phyloP scores from a whole-genome alignment of 139 green algal genomes.

The Coelastrella sp. region DNA sequence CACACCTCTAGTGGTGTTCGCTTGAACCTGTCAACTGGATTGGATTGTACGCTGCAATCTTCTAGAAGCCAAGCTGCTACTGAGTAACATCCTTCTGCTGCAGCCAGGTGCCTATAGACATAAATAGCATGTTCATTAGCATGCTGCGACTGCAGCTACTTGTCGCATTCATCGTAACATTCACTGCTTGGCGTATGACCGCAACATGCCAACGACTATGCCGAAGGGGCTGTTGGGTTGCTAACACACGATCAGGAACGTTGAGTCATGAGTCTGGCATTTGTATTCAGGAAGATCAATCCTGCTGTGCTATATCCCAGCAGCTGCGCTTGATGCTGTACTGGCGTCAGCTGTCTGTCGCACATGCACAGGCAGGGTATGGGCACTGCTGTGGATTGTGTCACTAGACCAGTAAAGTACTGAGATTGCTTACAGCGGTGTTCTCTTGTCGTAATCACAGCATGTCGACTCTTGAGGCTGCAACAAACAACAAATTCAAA shows the following conservation, averaged over 20 bases:
- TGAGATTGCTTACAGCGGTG: slow-evolving; percentile 76
- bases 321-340: background rate
- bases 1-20: slow-evolving; percentile 89
- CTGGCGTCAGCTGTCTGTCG: background rate
- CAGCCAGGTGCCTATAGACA: slow-evolving; percentile 77
- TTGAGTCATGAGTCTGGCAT: background rate
- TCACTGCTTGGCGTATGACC: too few relatives aligned
- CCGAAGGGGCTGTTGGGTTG: background rate
- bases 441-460: slow-evolving; percentile 88
- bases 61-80: slow-evolving; percentile 89
- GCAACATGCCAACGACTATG: too few relatives aligned
- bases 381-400: background rate
- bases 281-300: background rate
- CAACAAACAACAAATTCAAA: too few relatives aligned
- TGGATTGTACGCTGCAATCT: slow-evolving; percentile 71
- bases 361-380: too few relatives aligned
- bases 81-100: slow-evolving; percentile 83
- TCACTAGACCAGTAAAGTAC: background rate
- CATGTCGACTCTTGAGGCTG: slow-evolving; percentile 58
- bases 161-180: too few relatives aligned
- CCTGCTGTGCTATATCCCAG: too few relatives aligned
- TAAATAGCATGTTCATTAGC: too few relatives aligned
- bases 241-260: background rate
- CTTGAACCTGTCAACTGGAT: slow-evolving; percentile 89
- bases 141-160: too few relatives aligned